Conservation (phyloP, 257 asterid genomes). For the Ilex asprella region DNA sequence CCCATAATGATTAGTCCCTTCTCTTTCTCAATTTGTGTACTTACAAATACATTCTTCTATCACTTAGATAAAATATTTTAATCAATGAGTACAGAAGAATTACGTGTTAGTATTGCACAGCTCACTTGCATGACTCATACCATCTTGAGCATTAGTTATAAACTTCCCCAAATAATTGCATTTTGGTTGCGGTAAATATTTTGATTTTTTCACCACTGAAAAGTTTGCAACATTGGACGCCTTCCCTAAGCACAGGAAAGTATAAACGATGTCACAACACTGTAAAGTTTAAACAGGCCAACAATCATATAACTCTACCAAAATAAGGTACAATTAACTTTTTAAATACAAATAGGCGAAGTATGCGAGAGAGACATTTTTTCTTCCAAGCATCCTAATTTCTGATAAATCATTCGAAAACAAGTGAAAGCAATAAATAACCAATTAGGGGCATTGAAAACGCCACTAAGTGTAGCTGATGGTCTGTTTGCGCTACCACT, state of each 20-base stretch:
- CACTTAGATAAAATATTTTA: conserved; percentile 7
- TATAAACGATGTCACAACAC: conserved; percentile 7
- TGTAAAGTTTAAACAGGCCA: background rate
- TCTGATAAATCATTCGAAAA: too few relatives aligned
- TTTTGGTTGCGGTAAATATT: conserved; percentile 17
- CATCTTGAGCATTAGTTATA: conserved; percentile 9
- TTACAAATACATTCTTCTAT: too few relatives aligned
- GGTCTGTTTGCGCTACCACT: too few relatives aligned
- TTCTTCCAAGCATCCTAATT: too few relatives aligned
- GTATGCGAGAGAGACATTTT: too few relatives aligned
- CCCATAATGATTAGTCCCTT: conserved; percentile 16
- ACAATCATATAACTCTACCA: too few relatives aligned
- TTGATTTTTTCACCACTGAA: conserved; percentile 10
- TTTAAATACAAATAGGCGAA: too few relatives aligned
- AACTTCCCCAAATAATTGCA: conserved; percentile 12
- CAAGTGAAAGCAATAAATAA: too few relatives aligned
- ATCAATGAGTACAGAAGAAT: conserved; percentile 6
- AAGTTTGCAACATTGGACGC: conserved; percentile 19
- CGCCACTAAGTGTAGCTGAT: too few relatives aligned
- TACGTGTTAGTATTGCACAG: conserved; percentile 20
- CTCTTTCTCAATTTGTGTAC: background rate
- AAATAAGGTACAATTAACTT: too few relatives aligned
- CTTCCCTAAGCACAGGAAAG: conserved; percentile 22
- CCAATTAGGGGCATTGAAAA: too few relatives aligned
- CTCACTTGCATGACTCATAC: conserved; percentile 13